Base-by-base conservation (phyloP, 2,329 filamentous ascomycete species). In the Knufia fluminis region DNA sequence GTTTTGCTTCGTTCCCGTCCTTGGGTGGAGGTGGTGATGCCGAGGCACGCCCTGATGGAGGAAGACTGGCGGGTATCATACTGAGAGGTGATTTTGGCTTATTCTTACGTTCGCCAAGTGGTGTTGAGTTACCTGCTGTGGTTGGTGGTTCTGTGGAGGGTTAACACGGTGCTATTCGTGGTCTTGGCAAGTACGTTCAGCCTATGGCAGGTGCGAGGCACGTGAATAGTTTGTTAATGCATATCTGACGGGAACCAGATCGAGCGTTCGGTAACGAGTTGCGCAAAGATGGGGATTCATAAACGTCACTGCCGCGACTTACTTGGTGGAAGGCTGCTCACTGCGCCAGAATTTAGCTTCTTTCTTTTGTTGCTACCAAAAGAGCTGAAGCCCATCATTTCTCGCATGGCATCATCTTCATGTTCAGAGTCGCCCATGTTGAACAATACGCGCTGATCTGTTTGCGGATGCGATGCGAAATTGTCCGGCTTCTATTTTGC, bases 371-470 rank as follows among this genome's bases (percentile, higher is more conserved):
- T 51, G 51, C 50, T 52, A n/a, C 32, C 51, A 46, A 59, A 57
- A 24, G 51, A 54, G 48, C 48, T 53, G 46, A 57, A 57, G 10
- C 54, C 56, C 56, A 59, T 57, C 46, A 52, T 51, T 36, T 54
- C 48, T 10, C 44, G 51, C 56, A 59, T 57, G 2, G 53, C 50
- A 17, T 48, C 44, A 9, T 57, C 56, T n/a, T n/a, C n/a, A 26
- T 17, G 28, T 22, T 14, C 44, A 36, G 17, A 19, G 19, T 48
- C 33, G 17, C 40, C 45, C 45, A 48, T 48, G 12, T 36, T 16
- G 9, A 28, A 28, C 6, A 28, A 28, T 6, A 6, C 6, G 6
- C 26, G 26, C 12, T 12, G 12, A 28, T 28, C n/a, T n/a, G n/a
- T n/a, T n/a, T n/a, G n/a, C n/a, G n/a, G n/a, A n/a, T n/a, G n/a